Evolutionary conservation across 305 asterid genomes (phyloP), one percentile per base, ranked within the genome.

Genomic region (Rubia tinctorum): DNA sequence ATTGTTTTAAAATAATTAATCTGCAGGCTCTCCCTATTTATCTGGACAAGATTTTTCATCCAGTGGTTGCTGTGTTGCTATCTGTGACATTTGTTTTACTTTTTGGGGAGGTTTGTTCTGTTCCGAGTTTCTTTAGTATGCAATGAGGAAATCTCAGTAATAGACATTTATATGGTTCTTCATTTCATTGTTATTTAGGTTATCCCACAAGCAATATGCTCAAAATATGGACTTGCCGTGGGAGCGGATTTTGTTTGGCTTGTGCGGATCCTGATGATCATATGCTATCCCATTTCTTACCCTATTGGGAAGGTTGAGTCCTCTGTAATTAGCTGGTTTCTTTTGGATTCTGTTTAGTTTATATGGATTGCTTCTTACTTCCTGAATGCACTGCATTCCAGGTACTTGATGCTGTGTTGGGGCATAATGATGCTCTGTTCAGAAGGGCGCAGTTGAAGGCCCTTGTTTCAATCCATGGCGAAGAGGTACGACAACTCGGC

Each of bases 371-470:
- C 37, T 64, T 45, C 68, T 74, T 66, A 69, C 68, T 68, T 75
- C 42, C 61, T 61, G 10, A 40, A 22, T 59, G 65, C 75, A 12
- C 34, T 43, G 47, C 42, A 70, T 79, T 66, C 27, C 79, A 95
- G 99, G 70, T 90, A 80, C 90, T 95, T 63, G 98, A 95, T 78
- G 82, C 84, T 75, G 92, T 90, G 59, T 74, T 95, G 84, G 99
- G 99, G 67, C 99, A 95, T 83, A 72, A 82, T 61, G 96, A 86
- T 79, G 93, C 88, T 72, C 78, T 92, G 79, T 92, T 95, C 72
- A 88, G 98, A 80, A 86, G 98, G 75, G 97, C 97, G 77, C 98
- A 95, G 76, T 77, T 95, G 84, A 95, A 95, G 83, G 98, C 97
- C 60, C 97, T 95, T 66, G 99, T 95, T 74, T 87, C 96, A 62